These are phyloP conservation scores for Penicillium alfredii DNA, from an alignment of 495 filamentous ascomycete genomes.

Conservation along the genomic window DNA sequence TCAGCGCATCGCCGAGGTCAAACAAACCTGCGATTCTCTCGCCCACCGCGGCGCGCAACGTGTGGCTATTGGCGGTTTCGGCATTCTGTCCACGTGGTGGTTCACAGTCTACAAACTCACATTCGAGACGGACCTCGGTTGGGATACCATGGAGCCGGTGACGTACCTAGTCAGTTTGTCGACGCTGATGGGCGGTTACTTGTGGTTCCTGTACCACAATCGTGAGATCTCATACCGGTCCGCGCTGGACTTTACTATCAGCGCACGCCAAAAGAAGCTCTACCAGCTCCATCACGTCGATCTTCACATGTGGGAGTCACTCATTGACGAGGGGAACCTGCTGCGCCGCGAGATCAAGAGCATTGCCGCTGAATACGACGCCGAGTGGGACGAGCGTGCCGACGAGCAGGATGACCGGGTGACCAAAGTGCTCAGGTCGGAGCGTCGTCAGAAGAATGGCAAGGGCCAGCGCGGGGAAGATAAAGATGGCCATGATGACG, in stretches of 20 bases:
- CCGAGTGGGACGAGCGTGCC: conserved; percentile 82
- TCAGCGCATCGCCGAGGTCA: conserved; percentile 60
- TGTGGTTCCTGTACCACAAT: conserved; percentile 93
- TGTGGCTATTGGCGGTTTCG: conserved; percentile 74
- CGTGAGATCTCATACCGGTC: conserved; percentile 80
- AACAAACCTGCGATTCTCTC: conserved; percentile 71
- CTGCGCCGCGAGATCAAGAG: conserved; percentile 73
- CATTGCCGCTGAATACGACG: conserved; percentile 83
- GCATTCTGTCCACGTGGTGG: conserved; percentile 70
- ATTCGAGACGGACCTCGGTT: conserved; percentile 72
- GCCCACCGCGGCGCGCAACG: conserved; percentile 73
- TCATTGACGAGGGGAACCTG: conserved; percentile 77
- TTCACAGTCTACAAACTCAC: conserved; percentile 69
- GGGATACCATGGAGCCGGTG: conserved; percentile 90
- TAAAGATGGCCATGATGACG: conserved; percentile 31
- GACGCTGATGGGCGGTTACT: conserved; percentile 80
- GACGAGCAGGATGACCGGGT: conserved; percentile 74
- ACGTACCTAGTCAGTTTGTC: conserved; percentile 81
- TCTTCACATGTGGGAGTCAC: conserved; percentile 62
- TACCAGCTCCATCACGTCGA: conserved; percentile 75
- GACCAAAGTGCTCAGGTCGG: conserved; percentile 61
- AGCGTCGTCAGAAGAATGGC: conserved; percentile 47
- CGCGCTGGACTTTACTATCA: conserved; percentile 81
- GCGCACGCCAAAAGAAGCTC: conserved; percentile 65
- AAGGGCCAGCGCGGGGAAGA: conserved; percentile 42